Base-by-base conservation (phyloP, 139 green algal genomes). In the Micractinium conductrix region DNA sequence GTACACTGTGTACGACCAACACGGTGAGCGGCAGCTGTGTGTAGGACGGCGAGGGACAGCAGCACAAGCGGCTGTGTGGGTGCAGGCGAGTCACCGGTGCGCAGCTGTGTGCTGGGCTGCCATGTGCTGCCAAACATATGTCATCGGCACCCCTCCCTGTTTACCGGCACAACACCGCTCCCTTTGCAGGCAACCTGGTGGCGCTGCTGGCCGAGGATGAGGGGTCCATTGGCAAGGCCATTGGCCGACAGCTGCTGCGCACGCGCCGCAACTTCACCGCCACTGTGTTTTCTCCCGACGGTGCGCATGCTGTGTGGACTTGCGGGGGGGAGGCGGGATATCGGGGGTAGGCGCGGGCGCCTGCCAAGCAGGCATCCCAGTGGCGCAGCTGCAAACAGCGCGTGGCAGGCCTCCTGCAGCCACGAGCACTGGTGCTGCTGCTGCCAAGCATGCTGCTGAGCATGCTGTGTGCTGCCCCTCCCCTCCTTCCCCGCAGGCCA, bases 211-310 rank as follows among this genome's bases (percentile, higher is more conserved):
- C 89, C n/a, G 91, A 97, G 91, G 94, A 97, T 17, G 80, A 92
- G 33, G 91, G 83, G 9, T 89, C 90, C 30, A 75, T 97, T 1
- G 95, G 93, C 58, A 93, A 93, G 48, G 91, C 91, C 43, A 69
- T 98, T 0, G 93, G 93, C 53, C 73, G 95, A 26, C 95, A 98
- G 89, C 48, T 98, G 75, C 89, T 98, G 60, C 80, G 88, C 38
- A 95, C 91, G 0, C 85, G 92, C 28, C 86, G 95, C 22, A 84
- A 86, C 79, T 97, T 98, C 86, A 95, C 88, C 0, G 90, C 95
- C 45, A 97, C 94, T 12, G 90, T 97, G 38, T 88, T 97, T 74
- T 92, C 78, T 74, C 88, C 88, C 2, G 92, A 96, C 60, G 91
- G 90, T 87, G 70, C 30, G 53, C 8, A 62, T 58, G 26, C 8